Percentiles rank a stretch among this genome's conserved stretches.
phyloP scores from a whole-genome alignment of 2,329 filamentous ascomycete species.

The Alternaria sp. region DNA sequence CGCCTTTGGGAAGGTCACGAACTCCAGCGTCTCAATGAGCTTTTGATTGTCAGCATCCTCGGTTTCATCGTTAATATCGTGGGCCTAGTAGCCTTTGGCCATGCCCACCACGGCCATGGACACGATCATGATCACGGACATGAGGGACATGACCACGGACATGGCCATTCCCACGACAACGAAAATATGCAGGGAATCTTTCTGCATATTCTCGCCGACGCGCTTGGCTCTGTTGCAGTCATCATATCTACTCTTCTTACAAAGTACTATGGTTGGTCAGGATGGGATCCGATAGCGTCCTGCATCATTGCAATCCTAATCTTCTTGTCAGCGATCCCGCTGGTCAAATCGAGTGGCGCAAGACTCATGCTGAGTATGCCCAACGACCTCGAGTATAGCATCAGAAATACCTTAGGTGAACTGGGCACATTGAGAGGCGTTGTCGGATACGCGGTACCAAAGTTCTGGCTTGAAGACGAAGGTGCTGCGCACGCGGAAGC shows the following conservation, averaged over 20 bases:
- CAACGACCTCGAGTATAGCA: conserved; percentile 81
- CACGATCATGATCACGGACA: conserved; percentile 52
- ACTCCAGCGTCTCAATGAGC: conserved; percentile 81
- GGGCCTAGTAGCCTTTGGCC: conserved; percentile 82
- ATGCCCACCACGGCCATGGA: conserved; percentile 64
- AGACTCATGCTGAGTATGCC: conserved; percentile 85
- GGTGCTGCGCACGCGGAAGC: conserved; percentile 50
- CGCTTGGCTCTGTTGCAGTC: conserved; percentile 90
- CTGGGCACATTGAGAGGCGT: conserved; percentile 84
- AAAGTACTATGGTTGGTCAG: conserved; percentile 85
- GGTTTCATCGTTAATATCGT: conserved; percentile 91
- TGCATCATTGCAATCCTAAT: conserved; percentile 93
- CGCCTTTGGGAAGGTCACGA: conserved; percentile 82
- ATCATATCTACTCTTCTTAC: conserved; percentile 90
- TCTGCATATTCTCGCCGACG: conserved; percentile 92
- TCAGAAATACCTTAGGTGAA: conserved; percentile 84
- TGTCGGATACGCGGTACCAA: conserved; percentile 81
- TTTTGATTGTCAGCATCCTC: conserved; percentile 85
- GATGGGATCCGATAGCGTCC: conserved; percentile 93
- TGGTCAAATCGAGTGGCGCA: conserved; percentile 84
- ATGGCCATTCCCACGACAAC: conserved; percentile 70
- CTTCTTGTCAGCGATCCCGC: conserved; percentile 85
- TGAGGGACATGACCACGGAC: conserved; percentile 38
- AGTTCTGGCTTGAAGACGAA: conserved; percentile 89
- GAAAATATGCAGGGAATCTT: conserved; percentile 99